Conservation (phyloP, 2,329 filamentous ascomycete genomes). For the Didymella keratinophila region DNA sequence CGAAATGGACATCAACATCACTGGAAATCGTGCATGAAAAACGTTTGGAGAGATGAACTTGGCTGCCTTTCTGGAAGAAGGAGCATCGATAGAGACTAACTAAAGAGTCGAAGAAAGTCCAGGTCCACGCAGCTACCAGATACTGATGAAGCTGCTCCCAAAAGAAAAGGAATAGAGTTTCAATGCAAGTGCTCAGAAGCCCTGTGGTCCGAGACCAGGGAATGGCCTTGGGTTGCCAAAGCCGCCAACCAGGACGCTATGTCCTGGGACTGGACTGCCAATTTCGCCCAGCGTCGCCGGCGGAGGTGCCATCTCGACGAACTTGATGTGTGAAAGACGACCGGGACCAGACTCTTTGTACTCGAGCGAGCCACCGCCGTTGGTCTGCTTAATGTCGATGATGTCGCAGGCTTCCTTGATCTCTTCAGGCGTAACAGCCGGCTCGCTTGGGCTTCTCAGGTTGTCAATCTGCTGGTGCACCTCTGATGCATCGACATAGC, state of each 20-base stretch:
- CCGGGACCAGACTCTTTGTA: slow-evolving; percentile 63
- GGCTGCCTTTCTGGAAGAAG: slow-evolving; percentile 28
- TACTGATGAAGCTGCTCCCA: slow-evolving; percentile 26
- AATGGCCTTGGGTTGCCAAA: slow-evolving; percentile 42
- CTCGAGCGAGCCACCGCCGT: slow-evolving; percentile 90
- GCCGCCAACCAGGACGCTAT: slow-evolving; percentile 50
- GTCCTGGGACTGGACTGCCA: slow-evolving; percentile 56
- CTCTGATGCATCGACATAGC: slow-evolving; percentile 73
- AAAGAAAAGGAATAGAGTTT: slow-evolving; percentile 16
- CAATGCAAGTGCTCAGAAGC: slow-evolving; percentile 32
- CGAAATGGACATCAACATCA: not conserved
- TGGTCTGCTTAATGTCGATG: slow-evolving; percentile 77
- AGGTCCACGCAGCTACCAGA: slow-evolving; percentile 24
- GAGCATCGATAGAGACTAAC: slow-evolving; percentile 27
- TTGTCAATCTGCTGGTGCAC: slow-evolving; percentile 71
- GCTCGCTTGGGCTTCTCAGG: slow-evolving; percentile 66
- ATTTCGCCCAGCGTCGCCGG: slow-evolving; percentile 55
- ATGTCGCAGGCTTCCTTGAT: slow-evolving; percentile 88
- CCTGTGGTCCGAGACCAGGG: slow-evolving; percentile 43
- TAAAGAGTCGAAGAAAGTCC: slow-evolving; percentile 27
- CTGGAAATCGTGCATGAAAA: not conserved
- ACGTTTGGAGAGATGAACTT: slow-evolving; percentile 26
- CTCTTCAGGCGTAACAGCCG: slow-evolving; percentile 68
- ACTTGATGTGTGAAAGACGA: slow-evolving; percentile 53
- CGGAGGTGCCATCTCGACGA: slow-evolving; percentile 46